These are phyloP conservation scores for Talaromyces borbonicus DNA, from an alignment of 495 filamentous ascomycete species.

Conservation along the genomic window DNA sequence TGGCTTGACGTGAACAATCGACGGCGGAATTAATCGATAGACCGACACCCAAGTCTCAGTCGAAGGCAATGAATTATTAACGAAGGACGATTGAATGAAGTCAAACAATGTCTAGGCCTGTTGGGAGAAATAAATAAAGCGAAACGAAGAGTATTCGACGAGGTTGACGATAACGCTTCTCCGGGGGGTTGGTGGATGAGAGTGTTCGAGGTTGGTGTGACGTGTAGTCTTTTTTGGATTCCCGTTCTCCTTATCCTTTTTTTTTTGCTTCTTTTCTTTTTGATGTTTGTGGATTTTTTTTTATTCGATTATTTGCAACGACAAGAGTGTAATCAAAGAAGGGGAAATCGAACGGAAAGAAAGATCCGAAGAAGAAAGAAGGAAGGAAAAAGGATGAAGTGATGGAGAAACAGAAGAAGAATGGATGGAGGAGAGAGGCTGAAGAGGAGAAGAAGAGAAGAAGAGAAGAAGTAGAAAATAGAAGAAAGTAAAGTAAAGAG, in stretches of 20 bases:
- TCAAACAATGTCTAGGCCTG: neutral
- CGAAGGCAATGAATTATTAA: slow-evolving; percentile 2
- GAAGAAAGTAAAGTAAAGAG: slow-evolving; percentile 7
- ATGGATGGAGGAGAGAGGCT: slow-evolving; percentile 10
- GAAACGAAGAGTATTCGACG: slow-evolving; percentile 16
- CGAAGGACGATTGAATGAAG: neutral
- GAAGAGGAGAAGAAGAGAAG: slow-evolving; percentile 15
- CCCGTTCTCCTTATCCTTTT: neutral
- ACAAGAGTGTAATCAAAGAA: slow-evolving; percentile 23
- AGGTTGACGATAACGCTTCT: neutral
- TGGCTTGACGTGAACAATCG: neutral
- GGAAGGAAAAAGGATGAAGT: slow-evolving; percentile 15
- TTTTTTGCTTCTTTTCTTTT: slow-evolving; percentile 2
- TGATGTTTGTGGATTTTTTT: too few species aligned
- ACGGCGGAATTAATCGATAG: neutral
- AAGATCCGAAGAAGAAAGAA: slow-evolving; percentile 12
- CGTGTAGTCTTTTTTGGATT: too few species aligned
- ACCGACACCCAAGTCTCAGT: slow-evolving; percentile 10
- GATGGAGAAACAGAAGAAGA: slow-evolving; percentile 12
- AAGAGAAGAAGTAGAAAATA: slow-evolving; percentile 11
- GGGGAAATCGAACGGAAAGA: slow-evolving; percentile 19
- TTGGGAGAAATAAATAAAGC: slow-evolving; percentile 6
- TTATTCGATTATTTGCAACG: slow-evolving; percentile 7
- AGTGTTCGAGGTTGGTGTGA: too few species aligned
- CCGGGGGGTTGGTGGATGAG: too few species aligned